These are phyloP conservation scores for Penicillium janthinellum DNA, from an alignment of 2,329 filamentous ascomycete genomes.

Conservation along the genomic window DNA sequence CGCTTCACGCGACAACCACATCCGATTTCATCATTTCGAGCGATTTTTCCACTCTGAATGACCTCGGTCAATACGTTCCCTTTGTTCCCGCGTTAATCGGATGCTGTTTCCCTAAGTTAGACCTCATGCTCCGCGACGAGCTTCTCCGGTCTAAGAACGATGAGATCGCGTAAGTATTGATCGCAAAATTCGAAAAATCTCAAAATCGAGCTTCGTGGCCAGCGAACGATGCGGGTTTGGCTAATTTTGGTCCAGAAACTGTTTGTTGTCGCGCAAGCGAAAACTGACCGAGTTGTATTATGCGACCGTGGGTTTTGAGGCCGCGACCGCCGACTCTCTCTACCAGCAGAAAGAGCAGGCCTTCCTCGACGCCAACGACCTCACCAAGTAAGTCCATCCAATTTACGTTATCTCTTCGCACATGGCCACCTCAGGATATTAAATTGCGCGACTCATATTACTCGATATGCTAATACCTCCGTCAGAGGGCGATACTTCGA, in stretches of 20 bases:
- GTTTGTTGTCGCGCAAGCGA: slow-evolving; percentile 80
- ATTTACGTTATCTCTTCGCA: neutral
- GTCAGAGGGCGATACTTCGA: slow-evolving; percentile 59
- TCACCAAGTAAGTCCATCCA: slow-evolving; percentile 55
- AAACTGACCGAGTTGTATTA: slow-evolving; percentile 88
- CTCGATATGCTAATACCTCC: slow-evolving; percentile 24
- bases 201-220: neutral
- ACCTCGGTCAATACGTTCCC: slow-evolving; percentile 40
- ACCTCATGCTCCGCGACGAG: slow-evolving; percentile 54
- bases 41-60: slow-evolving; percentile 49
- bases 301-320: slow-evolving; percentile 64
- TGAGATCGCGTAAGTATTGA: slow-evolving; percentile 54
- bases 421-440: slow-evolving; percentile 1
- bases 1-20: slow-evolving; percentile 43
- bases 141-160: slow-evolving; percentile 53
- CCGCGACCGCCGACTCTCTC: slow-evolving; percentile 54
- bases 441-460: slow-evolving; percentile 2
- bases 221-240: slow-evolving; percentile 31
- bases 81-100: slow-evolving; percentile 53
- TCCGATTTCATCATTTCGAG: slow-evolving; percentile 48
- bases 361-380: slow-evolving; percentile 61
- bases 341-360: slow-evolving; percentile 53
- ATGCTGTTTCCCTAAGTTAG: slow-evolving; percentile 52
- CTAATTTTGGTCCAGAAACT: slow-evolving; percentile 48
- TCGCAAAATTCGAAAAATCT: slow-evolving; percentile 26